Conservation (phyloP, 495 filamentous ascomycete genomes). For the Xylaria flabelliformis region DNA sequence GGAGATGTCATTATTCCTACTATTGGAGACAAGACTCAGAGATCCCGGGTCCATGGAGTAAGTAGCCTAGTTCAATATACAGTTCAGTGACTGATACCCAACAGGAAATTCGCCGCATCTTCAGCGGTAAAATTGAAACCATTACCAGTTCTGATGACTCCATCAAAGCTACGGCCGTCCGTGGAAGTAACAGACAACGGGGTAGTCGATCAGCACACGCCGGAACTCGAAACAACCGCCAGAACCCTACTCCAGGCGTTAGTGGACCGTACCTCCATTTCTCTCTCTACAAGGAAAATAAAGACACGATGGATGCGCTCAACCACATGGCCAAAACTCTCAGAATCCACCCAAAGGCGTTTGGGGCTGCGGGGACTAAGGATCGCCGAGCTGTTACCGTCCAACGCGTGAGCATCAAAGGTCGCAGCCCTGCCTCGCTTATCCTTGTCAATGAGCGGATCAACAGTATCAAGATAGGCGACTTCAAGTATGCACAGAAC, state of each 20-base stretch:
- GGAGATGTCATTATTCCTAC: conserved; percentile 39
- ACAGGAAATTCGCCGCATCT: conserved; percentile 56
- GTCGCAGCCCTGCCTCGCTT: conserved; percentile 68
- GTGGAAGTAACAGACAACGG: conserved; percentile 43
- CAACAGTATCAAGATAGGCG: conserved; percentile 68
- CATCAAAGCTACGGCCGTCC: conserved; percentile 45
- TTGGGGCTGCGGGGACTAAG: conserved; percentile 93
- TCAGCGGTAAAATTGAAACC: conserved; percentile 44
- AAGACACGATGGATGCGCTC: conserved; percentile 94
- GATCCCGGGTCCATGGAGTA: conserved; percentile 50
- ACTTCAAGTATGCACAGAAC: conserved; percentile 74
- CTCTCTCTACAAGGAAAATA: conserved; percentile 96
- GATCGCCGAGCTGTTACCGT: conserved; percentile 88
- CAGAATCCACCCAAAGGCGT: conserved; percentile 69
- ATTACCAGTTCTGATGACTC: conserved; percentile 37
- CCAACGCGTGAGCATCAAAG: conserved; percentile 78
- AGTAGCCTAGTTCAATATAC: conserved; percentile 13
- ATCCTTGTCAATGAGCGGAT: conserved; percentile 67
- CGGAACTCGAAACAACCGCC: conserved; percentile 38
- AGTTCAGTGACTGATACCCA: conserved; percentile 22
- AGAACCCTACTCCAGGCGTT: conserved; percentile 28
- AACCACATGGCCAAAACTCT: conserved; percentile 72
- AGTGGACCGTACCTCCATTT: conserved; percentile 89
- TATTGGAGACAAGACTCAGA: conserved; percentile 47
- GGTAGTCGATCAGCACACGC: conserved; percentile 46